phyloP scores from a whole-genome alignment of 1,284 basidiomycete genomes.

The Papiliotrema terrestris region DNA sequence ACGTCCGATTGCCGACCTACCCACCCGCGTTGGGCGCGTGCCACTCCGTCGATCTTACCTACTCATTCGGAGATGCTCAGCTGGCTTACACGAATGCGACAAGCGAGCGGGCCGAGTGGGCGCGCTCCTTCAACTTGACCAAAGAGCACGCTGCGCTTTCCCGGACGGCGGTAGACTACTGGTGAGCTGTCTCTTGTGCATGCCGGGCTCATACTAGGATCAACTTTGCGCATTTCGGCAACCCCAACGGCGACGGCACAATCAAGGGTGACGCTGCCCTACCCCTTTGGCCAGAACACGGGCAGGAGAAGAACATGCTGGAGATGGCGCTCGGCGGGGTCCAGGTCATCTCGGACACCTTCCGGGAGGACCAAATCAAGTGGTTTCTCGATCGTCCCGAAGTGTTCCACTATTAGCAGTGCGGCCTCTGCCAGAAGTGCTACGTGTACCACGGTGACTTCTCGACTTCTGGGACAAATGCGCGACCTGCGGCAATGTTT shows the following conservation, averaged over 20 bases:
- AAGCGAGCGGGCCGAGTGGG: not conserved
- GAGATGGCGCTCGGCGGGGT: conserved; percentile 23
- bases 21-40: conserved; percentile 11
- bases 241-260: conserved; percentile 29
- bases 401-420: conserved; percentile 19
- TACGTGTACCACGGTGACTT: too few species aligned
- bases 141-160: conserved; percentile 20
- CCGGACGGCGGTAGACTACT: conserved; percentile 33
- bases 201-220: conserved; percentile 19
- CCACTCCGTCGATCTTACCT: conserved; percentile 31
- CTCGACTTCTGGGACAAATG: too few species aligned
- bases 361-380: conserved; percentile 29
- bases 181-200: conserved; percentile 21
- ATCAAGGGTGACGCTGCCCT: conserved; percentile 8
- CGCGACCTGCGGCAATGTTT: too few species aligned
- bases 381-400: conserved; percentile 28
- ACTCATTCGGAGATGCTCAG: conserved; percentile 21
- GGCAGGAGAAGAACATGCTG: conserved; percentile 27
- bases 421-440: too few species aligned
- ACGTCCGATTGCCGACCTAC: conserved; percentile 14
- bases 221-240: conserved; percentile 42
- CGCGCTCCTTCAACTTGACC: conserved; percentile 14
- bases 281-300: conserved; percentile 36
- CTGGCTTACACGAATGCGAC: not conserved
- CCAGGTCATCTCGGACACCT: conserved; percentile 37